Evolutionary conservation across 140 eudicot genomes (phyloP).

Genomic region (Oenanthe javanica): DNA sequence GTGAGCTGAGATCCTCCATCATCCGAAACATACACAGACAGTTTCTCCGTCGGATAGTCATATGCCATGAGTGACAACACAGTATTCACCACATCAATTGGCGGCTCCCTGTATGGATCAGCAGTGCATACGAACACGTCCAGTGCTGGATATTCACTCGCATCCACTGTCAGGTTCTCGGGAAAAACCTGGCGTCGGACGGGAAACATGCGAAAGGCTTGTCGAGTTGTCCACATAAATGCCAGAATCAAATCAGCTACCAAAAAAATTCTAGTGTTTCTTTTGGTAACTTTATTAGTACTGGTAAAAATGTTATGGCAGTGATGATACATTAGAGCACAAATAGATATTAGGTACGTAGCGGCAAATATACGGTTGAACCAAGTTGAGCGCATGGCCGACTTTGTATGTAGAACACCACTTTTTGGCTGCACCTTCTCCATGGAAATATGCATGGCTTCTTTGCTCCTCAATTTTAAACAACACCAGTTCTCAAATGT

Average conservation of each 20-base stretch:
- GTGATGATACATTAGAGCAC: constrained; percentile 34
- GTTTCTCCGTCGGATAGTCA: constrained; percentile 43
- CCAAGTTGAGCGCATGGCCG: constrained; percentile 24
- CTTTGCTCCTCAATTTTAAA: neutral
- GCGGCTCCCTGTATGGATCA: constrained; percentile 52
- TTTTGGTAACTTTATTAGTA: neutral
- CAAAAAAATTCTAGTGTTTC: constrained; percentile 15
- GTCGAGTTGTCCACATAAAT: constrained; percentile 38
- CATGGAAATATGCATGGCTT: neutral
- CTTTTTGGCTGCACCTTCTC: neutral
- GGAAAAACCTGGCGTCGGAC: constrained; percentile 22
- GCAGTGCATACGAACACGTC: constrained; percentile 59
- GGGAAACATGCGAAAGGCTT: constrained; percentile 39
- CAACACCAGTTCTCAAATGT: no score
- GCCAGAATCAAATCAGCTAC: constrained; percentile 35
- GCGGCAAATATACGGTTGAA: constrained; percentile 35
- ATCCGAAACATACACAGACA: constrained; percentile 51
- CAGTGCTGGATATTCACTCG: constrained; percentile 32
- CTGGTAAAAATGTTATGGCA: constrained; percentile 8
- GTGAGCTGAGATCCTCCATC: constrained; percentile 63
- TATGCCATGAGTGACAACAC: constrained; percentile 44
- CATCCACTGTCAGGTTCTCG: constrained; percentile 22
- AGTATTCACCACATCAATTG: constrained; percentile 39
- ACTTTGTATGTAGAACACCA: constrained; percentile 14
- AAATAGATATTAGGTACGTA: constrained; percentile 25